Evolutionary conservation across 2,329 filamentous ascomycete species (phyloP).

Genomic region (Ampelomyces quisqualis): DNA sequence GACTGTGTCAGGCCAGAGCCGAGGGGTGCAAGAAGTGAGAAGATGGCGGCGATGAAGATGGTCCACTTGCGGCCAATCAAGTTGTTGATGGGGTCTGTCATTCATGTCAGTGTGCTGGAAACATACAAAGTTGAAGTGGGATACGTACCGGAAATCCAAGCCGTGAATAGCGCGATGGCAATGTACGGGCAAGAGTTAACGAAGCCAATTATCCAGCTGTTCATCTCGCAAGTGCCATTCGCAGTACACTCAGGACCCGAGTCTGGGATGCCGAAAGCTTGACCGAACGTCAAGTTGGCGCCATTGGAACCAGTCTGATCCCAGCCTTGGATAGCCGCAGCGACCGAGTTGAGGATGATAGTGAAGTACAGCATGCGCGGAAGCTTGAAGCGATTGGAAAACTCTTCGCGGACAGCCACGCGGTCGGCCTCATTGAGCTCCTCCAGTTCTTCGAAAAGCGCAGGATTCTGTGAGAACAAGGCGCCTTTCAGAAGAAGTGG

Average conservation of each 20-base stretch:
- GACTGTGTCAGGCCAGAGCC: constrained; percentile 40
- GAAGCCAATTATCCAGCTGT: constrained; percentile 38
- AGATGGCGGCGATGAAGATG: constrained; percentile 40
- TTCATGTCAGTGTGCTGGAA: not conserved
- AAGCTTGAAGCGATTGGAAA: constrained; percentile 61
- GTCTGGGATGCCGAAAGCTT: constrained; percentile 34
- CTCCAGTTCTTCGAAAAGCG: constrained; percentile 61
- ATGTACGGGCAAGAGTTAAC: constrained; percentile 37
- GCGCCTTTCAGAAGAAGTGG: constrained; percentile 59
- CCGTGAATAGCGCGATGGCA: constrained; percentile 31
- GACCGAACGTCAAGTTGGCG: constrained; percentile 62
- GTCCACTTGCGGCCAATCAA: constrained; percentile 34
- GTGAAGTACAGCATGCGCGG: constrained; percentile 64
- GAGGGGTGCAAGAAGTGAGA: constrained; percentile 40
- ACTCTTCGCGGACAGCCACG: constrained; percentile 59
- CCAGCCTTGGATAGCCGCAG: constrained; percentile 67
- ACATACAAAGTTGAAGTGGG: too few species aligned
- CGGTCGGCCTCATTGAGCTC: constrained; percentile 64
- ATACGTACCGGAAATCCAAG: constrained; percentile 20
- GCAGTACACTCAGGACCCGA: constrained; percentile 21
- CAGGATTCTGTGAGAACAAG: constrained; percentile 70
- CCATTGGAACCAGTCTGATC: constrained; percentile 57
- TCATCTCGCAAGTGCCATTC: constrained; percentile 32
- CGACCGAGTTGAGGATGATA: constrained; percentile 67
- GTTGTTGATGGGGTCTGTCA: constrained; percentile 33